Percentiles rank a stretch among this genome's conserved stretches.
phyloP scores from a whole-genome alignment of 2,329 filamentous ascomycete genomes.

The Aspergillus alliaceus region DNA sequence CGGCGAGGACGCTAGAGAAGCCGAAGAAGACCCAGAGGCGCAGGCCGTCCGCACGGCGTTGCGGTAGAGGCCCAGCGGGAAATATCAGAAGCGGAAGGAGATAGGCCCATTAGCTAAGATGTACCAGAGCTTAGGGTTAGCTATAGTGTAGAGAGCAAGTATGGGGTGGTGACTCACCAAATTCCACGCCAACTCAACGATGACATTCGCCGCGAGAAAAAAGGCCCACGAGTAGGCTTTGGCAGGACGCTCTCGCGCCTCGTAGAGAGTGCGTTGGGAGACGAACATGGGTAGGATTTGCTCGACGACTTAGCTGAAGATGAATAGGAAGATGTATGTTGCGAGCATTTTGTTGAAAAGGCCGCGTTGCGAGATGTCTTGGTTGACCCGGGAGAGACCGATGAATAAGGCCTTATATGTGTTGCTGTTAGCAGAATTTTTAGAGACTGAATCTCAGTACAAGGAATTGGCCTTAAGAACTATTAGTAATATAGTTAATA shows the following conservation, averaged over 20 bases:
- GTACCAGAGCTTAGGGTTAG: too few relatives aligned
- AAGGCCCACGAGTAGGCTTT: conserved; percentile 82
- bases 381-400: conserved; percentile 73
- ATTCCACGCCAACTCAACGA: conserved; percentile 77
- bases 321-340: conserved; percentile 69
- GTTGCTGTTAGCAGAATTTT: too few relatives aligned
- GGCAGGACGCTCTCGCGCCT: conserved; percentile 76
- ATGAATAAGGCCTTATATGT: conserved; percentile 72
- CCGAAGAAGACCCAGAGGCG: background rate
- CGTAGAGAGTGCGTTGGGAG: conserved; percentile 76
- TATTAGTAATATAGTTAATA: too few relatives aligned
- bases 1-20: conserved; percentile 1
- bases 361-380: conserved; percentile 69
- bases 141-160: too few relatives aligned
- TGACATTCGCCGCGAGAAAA: conserved; percentile 77
- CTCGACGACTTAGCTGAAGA: conserved; percentile 53
- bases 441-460: too few relatives aligned
- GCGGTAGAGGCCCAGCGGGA: conserved; percentile 56
- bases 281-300: conserved; percentile 76
- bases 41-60: background rate
- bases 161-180: conserved; percentile 64
- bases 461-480: too few relatives aligned
- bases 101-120: conserved; percentile 21
- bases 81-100: conserved; percentile 80
- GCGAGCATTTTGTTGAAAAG: conserved; percentile 81